A percentile compares a stretch with the other conserved stretches of the same genome.
These are phyloP conservation scores for Aurinia saxatilis DNA, from an alignment of 345 rosid genomes.

Conservation along the genomic window DNA sequence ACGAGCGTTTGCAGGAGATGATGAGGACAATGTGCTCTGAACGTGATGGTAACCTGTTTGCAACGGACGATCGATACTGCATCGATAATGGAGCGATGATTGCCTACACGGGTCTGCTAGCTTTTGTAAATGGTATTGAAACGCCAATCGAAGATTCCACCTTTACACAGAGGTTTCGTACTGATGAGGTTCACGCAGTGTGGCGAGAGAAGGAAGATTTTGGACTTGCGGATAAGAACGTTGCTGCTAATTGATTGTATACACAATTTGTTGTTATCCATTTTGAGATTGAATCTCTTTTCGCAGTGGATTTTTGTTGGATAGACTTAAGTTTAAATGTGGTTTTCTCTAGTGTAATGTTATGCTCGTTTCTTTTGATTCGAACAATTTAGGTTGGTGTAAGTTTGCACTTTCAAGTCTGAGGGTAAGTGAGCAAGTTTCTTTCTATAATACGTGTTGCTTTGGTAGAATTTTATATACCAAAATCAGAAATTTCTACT, in stretches of 20 bases:
- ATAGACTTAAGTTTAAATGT: background rate
- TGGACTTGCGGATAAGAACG: conserved; percentile 2
- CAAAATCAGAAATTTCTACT: too few species aligned
- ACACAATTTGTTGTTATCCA: background rate
- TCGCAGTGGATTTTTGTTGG: background rate
- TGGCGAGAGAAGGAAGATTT: too few species aligned
- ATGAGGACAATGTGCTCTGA: conserved; percentile 90
- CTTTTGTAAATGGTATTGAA: too few species aligned
- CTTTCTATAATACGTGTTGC: conserved; percentile 3
- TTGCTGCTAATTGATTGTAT: background rate
- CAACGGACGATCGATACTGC: too few species aligned
- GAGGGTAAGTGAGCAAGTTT: background rate
- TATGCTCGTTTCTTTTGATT: background rate
- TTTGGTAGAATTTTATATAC: too few species aligned
- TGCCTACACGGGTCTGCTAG: too few species aligned
- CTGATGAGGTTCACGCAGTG: too few species aligned
- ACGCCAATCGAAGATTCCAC: too few species aligned
- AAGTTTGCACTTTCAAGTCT: background rate
- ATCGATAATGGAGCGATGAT: too few species aligned
- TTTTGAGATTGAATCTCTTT: background rate
- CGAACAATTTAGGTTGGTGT: background rate
- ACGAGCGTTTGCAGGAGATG: conserved; percentile 90
- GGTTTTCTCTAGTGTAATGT: background rate
- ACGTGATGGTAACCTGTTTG: conserved; percentile 71
- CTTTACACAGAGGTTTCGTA: too few species aligned